A percentile compares a stretch with the other conserved stretches of the same genome.
Evolutionary conservation across 2,329 filamentous ascomycete species (phyloP).

Genomic region (Epichloe hybrida): DNA sequence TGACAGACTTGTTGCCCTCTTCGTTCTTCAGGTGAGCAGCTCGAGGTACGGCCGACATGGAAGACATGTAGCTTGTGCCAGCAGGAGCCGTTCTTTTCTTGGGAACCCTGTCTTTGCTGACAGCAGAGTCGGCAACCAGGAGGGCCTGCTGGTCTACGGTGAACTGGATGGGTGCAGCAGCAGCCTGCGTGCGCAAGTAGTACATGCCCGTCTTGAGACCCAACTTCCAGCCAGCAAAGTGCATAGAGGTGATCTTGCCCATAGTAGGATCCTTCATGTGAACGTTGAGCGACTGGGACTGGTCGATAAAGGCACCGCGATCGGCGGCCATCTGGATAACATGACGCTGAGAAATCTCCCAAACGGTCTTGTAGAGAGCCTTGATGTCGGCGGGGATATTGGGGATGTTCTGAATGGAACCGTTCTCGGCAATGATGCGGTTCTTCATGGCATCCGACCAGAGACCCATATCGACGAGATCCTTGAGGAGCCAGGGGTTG

Average conservation of each 20-base stretch:
- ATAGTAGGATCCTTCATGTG: constrained; percentile 99
- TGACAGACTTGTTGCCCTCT: constrained; percentile 23
- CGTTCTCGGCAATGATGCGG: constrained; percentile 93
- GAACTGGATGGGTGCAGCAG: constrained; percentile 94
- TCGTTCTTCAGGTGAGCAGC: constrained; percentile 51
- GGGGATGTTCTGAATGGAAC: constrained; percentile 91
- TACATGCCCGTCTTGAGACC: constrained; percentile 99
- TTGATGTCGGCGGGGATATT: constrained; percentile 96
- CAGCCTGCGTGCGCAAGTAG: constrained; percentile 96
- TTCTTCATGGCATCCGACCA: constrained; percentile 99
- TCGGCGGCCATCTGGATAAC: constrained; percentile 98
- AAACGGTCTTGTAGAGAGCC: constrained; percentile 96
- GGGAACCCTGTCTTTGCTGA: constrained; percentile 47
- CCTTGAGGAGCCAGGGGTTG: constrained; percentile 97
- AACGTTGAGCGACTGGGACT: constrained; percentile 98
- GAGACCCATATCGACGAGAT: constrained; percentile 91
- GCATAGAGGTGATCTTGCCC: constrained; percentile 99
- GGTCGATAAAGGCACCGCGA: constrained; percentile 95
- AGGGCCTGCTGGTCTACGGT: constrained; percentile 95
- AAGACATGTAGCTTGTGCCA: constrained; percentile 40
- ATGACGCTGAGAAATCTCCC: constrained; percentile 93
- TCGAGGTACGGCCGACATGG: constrained; percentile 49
- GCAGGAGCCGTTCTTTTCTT: constrained; percentile 59
- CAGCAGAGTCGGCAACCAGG: constrained; percentile 69
- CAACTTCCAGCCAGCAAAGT: constrained; percentile 98